Evolutionary conservation across 78 protist genomes (phyloP).

Genomic region (Dictyostelium brefeldianum): DNA sequence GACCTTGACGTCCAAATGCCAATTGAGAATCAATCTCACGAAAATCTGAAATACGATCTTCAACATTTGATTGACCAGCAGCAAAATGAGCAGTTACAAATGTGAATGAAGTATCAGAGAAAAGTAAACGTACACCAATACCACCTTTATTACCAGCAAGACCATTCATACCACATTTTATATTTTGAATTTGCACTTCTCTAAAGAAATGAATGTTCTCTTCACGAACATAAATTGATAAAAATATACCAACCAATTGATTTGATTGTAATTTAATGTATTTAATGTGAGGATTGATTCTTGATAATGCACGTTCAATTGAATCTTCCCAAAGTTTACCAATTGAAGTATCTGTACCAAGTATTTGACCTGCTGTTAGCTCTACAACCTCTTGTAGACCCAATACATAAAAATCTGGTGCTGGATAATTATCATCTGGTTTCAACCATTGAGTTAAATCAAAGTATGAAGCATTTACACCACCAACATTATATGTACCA

Average conservation of each 20-base stretch:
- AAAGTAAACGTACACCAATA: conserved; percentile 84
- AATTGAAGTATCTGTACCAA: conserved; percentile 44
- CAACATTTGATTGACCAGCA: conserved; percentile 94
- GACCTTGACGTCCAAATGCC: conserved; percentile 48
- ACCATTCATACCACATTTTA: conserved; percentile 64
- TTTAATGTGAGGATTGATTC: conserved; percentile 4
- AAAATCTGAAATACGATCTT: conserved; percentile 88
- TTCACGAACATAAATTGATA: conserved; percentile 80
- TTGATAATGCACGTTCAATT: conserved; percentile 36
- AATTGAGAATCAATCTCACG: conserved; percentile 76
- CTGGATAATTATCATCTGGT: conserved; percentile 6
- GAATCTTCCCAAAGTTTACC: conserved; percentile 83
- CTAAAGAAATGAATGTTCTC: conserved; percentile 32
- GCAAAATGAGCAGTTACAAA: conserved; percentile 95
- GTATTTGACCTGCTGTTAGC: conserved; percentile 73
- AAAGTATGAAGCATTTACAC: conserved; percentile 28
- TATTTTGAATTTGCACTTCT: conserved; percentile 77
- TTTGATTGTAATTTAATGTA: conserved; percentile 63
- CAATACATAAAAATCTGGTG: conserved; percentile 84
- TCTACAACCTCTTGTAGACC: conserved; percentile 90
- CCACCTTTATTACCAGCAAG: conserved; percentile 96
- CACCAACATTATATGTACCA: conserved; percentile 84
- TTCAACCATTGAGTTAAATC: conserved; percentile 42
- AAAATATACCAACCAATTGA: conserved; percentile 91
- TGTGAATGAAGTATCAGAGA: conserved; percentile 79